Evolutionary conservation across 2,329 filamentous ascomycete species (phyloP).

Genomic region (Cladorrhinum sp.): DNA sequence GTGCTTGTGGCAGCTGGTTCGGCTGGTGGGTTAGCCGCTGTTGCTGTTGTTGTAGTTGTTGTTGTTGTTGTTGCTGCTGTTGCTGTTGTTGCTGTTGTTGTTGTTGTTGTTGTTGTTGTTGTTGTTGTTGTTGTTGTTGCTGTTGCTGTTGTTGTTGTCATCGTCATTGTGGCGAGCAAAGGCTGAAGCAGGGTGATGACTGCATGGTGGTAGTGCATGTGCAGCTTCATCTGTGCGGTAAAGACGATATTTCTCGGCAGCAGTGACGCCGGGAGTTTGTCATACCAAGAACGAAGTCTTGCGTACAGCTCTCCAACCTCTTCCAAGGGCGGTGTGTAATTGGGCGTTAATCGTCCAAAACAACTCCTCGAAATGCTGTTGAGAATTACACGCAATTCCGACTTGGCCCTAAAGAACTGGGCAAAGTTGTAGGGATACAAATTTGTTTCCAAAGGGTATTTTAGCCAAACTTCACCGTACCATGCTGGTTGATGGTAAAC

Average conservation of each 20-base stretch:
- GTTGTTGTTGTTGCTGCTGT: too few species aligned
- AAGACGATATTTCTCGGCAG: slow-evolving; percentile 23
- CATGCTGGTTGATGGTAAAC: slow-evolving; percentile 24
- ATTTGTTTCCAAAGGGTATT: slow-evolving; percentile 31
- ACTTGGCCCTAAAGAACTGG: slow-evolving; percentile 30
- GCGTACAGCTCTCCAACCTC: slow-evolving; percentile 2
- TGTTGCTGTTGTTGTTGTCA: too few species aligned
- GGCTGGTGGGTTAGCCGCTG: too few species aligned
- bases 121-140: too few species aligned
- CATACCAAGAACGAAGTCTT: slow-evolving; percentile 11
- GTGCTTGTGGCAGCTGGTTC: slow-evolving; percentile 10
- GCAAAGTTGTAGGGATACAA: slow-evolving; percentile 29
- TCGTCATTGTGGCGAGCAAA: slow-evolving; percentile 13
- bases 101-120: too few species aligned
- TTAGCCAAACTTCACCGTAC: slow-evolving; percentile 38
- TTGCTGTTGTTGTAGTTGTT: too few species aligned
- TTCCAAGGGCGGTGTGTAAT: background rate
- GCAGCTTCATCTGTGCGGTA: slow-evolving; percentile 28
- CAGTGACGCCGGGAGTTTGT: slow-evolving; percentile 23
- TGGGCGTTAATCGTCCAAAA: background rate
- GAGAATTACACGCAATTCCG: slow-evolving; percentile 34
- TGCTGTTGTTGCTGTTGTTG: too few species aligned
- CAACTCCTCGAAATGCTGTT: slow-evolving; percentile 27
- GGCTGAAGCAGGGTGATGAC: slow-evolving; percentile 27
- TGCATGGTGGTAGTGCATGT: slow-evolving; percentile 18